Base-by-base conservation (phyloP, 2,329 filamentous ascomycete genomes). In the Phaeosphaeriaceae sp. region DNA sequence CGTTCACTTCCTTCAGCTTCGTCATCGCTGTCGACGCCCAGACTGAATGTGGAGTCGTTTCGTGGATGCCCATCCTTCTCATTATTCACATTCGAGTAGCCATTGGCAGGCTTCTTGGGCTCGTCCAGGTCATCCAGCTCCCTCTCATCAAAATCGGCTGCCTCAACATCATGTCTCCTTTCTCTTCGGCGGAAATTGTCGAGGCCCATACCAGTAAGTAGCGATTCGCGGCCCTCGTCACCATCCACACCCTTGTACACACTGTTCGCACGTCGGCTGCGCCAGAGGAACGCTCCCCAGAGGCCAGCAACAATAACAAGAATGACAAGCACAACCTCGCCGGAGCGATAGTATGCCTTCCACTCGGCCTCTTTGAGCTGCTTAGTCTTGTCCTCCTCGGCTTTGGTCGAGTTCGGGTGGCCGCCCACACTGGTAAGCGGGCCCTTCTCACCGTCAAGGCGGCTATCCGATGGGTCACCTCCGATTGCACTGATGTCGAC, bases 401-500 rank as follows among this genome's bases (percentile, higher is more conserved):
- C 86, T 15, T 82, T 82, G 24, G 86, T 92, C 62, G 85, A 88
- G 74, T 91, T 91, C 3, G 88, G 85, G 48, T 90, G 88, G 31
- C 86, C 89, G 49, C 91, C 91, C 2, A 95, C 91, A 19, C 89
- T 90, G 1, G 91, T 93, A 66, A 91, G 85, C 6, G 88, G 88
- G 1, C 90, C 87, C 75, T 93, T 92, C 76, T 96, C 91, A 55
- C 93, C 93, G 72, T 96, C 93, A 55, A 97, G 89, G 31, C 86
- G 86, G 57, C 89, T 93, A 76, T 96, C 91, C 1, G 89, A 86
- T 0, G 93, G 92, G 51, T 82, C 81, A 51, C 92, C 93, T 57
- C 94, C 94, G 65, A 97, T 96, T 71, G 86, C 90, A 68, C 87
- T 90, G 65, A 98, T 96, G 73, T 98, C 93, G 42, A 99, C 92